phyloP scores from a whole-genome alignment of 2,329 filamentous ascomycete species.

The Aspergillus brunneoviolaceus region DNA sequence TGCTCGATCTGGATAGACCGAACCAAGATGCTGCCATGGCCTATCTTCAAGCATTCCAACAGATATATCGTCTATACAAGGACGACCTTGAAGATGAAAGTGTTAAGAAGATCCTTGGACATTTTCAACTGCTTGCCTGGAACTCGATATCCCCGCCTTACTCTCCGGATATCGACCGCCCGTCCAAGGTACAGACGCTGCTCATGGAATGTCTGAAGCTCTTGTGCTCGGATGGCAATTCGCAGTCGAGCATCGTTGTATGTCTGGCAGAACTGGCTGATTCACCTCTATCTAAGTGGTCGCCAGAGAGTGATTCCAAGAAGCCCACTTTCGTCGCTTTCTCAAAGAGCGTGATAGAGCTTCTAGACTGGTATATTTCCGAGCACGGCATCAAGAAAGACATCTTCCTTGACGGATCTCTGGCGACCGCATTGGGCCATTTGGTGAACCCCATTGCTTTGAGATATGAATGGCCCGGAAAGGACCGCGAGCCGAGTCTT shows the following conservation, averaged over 20 bases:
- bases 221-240: constrained; percentile 36
- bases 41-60: constrained; percentile 73
- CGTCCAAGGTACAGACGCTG: constrained; percentile 37
- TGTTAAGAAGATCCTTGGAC: constrained; percentile 66
- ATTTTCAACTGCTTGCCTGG: constrained; percentile 70
- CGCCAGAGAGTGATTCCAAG: constrained; percentile 36
- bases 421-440: constrained; percentile 64
- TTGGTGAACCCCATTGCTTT: constrained; percentile 69
- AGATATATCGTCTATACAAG: constrained; percentile 75
- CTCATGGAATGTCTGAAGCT: constrained; percentile 36
- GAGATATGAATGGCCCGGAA: constrained; percentile 76
- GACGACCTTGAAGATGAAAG: constrained; percentile 61
- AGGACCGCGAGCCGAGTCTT: constrained; percentile 67
- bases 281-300: constrained; percentile 52
- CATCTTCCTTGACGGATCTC: constrained; percentile 68
- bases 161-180: constrained; percentile 40
- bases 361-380: constrained; percentile 53
- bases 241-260: constrained; percentile 36
- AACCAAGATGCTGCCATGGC: constrained; percentile 83
- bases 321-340: constrained; percentile 85
- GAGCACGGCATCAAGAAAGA: constrained; percentile 55
- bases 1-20: constrained; percentile 51
- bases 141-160: constrained; percentile 58
- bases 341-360: constrained; percentile 75
- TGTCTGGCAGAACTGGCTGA: constrained; percentile 67